Conservation (phyloP, 2,329 filamentous ascomycete genomes). For the Cadophora gregata region DNA sequence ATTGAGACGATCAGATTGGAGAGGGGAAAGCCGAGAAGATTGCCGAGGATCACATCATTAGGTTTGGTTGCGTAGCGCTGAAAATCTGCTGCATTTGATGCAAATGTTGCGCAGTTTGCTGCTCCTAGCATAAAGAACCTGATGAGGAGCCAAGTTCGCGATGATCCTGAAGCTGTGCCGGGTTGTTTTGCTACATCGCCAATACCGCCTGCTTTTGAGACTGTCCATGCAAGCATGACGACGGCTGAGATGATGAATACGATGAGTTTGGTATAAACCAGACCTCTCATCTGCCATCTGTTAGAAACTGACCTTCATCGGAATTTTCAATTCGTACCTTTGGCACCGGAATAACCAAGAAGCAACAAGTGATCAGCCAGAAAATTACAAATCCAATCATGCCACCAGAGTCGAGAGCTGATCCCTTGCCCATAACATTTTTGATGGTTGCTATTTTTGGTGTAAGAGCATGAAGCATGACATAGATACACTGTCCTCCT, state of each 20-base stretch:
- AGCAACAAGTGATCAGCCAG: conserved; percentile 50
- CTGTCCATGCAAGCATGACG: conserved; percentile 49
- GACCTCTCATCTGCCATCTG: conserved; percentile 41
- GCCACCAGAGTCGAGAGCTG: conserved; percentile 48
- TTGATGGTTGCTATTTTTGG: conserved; percentile 49
- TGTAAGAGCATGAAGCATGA: conserved; percentile 51
- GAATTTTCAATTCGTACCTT: conserved; percentile 36
- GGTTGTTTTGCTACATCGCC: conserved; percentile 40
- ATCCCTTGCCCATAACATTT: conserved; percentile 49
- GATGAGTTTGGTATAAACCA: conserved; percentile 47
- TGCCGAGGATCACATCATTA: conserved; percentile 49
- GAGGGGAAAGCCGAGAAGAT: conserved; percentile 50
- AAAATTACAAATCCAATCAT: conserved; percentile 52
- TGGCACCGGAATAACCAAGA: conserved; percentile 48
- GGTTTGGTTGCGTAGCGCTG: conserved; percentile 51
- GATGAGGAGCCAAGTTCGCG: conserved; percentile 47
- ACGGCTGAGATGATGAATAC: conserved; percentile 48
- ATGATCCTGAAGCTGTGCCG: conserved; percentile 44
- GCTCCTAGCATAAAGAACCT: conserved; percentile 48
- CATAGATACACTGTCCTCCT: conserved; percentile 47
- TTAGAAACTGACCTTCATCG: conserved; percentile 33
- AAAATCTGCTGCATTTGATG: conserved; percentile 51
- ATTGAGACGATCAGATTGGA: conserved; percentile 47
- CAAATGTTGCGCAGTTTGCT: conserved; percentile 47
- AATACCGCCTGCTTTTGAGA: conserved; percentile 45